Percentiles rank a stretch among this genome's conserved stretches.
These are phyloP conservation scores for Gastrolobium villosum DNA, from an alignment of 306 rosid genomes.

Conservation along the genomic window DNA sequence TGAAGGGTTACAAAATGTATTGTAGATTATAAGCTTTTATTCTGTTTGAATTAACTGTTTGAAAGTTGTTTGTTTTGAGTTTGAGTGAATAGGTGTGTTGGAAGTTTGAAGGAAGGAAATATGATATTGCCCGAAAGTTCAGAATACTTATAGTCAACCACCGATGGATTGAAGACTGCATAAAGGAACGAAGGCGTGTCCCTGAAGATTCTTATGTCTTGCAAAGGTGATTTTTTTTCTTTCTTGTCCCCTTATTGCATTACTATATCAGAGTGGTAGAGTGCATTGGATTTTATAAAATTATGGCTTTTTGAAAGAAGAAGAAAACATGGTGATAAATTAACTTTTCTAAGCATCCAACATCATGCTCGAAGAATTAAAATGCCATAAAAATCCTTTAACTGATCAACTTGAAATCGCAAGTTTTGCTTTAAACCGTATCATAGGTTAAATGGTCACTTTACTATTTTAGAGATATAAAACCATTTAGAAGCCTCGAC, in stretches of 20 bases:
- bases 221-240: constrained; percentile 62
- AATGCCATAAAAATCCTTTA: constrained; percentile 27
- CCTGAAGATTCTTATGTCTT: constrained; percentile 69
- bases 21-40: neutral
- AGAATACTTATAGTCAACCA: constrained; percentile 69
- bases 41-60: constrained; percentile 1
- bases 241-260: neutral
- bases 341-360: neutral
- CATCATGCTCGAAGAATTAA: constrained; percentile 8
- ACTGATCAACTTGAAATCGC: constrained; percentile 2
- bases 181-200: constrained; percentile 75
- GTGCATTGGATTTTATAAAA: constrained; percentile 21
- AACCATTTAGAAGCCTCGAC: neutral
- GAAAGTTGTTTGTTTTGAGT: constrained; percentile 16
- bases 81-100: constrained; percentile 71
- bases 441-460: neutral
- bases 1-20: neutral
- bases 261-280: neutral
- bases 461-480: constrained; percentile 18
- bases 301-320: constrained; percentile 6
- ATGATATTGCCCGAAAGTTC: constrained; percentile 66
- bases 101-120: constrained; percentile 79
- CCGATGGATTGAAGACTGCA: constrained; percentile 89
- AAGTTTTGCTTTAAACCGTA: neutral
- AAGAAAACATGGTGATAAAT: neutral